phyloP scores from a whole-genome alignment of 2,329 filamentous ascomycete species.

The Thelonectria olida region DNA sequence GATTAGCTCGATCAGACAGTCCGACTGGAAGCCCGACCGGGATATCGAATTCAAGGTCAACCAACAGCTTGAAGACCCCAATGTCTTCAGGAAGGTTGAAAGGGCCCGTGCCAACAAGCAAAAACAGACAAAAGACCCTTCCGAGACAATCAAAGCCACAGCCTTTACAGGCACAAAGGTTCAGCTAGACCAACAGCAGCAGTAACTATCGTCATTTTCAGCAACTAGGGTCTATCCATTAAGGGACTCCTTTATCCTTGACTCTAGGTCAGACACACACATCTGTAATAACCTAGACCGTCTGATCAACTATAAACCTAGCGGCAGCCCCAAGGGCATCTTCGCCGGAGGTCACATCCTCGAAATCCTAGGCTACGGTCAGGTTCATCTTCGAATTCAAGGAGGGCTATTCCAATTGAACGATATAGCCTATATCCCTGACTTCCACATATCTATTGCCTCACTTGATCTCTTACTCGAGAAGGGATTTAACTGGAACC shows the following conservation, averaged over 20 bases:
- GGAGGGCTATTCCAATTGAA: constrained; percentile 5
- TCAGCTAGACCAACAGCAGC: background rate
- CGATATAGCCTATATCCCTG: constrained; percentile 8
- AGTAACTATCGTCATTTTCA: background rate
- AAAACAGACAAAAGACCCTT: background rate
- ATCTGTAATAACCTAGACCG: constrained; percentile 5
- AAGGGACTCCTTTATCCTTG: constrained; percentile 10
- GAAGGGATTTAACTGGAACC: constrained; percentile 15
- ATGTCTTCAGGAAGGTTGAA: background rate
- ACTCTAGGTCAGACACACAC: constrained; percentile 3
- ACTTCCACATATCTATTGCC: constrained; percentile 9
- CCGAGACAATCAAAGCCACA: background rate
- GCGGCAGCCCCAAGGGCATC: background rate
- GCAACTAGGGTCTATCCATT: background rate
- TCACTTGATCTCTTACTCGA: constrained; percentile 4
- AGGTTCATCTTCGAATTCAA: constrained; percentile 2
- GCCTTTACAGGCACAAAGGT: background rate
- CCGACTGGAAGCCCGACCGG: background rate
- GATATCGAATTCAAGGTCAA: constrained; percentile 6
- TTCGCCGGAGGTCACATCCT: background rate
- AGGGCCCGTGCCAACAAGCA: background rate
- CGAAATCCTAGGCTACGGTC: constrained; percentile 14
- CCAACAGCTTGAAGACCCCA: background rate
- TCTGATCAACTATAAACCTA: background rate
- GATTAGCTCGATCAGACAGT: background rate